Evolutionary conservation across 495 filamentous ascomycete species (phyloP).

Genomic region (Parachaetomium inaequale): DNA sequence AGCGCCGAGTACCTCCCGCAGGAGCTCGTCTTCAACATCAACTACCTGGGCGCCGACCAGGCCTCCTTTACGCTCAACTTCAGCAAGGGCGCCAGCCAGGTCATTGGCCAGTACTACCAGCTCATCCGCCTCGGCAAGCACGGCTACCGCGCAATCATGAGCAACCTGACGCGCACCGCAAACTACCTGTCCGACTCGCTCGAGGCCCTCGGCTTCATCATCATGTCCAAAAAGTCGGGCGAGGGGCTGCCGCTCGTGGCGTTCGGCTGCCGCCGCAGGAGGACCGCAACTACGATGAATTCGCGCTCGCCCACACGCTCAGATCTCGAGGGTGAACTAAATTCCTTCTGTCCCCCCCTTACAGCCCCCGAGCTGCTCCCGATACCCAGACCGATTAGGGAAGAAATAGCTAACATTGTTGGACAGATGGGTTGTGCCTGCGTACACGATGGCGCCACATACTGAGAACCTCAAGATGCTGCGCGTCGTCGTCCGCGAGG

Average conservation of each 20-base stretch:
- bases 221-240: conserved; percentile 74
- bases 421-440: conserved; percentile 79
- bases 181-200: conserved; percentile 73
- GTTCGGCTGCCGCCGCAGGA: conserved; percentile 60
- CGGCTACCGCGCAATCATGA: conserved; percentile 84
- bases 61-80: conserved; percentile 98
- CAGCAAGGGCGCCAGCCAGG: conserved; percentile 84
- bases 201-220: conserved; percentile 70
- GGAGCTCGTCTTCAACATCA: conserved; percentile 96
- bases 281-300: conserved; percentile 74
- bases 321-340: conserved; percentile 43
- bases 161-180: conserved; percentile 75
- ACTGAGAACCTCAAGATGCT: conserved; percentile 76
- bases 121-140: conserved; percentile 87
- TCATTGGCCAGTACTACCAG: conserved; percentile 96
- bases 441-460: conserved; percentile 91
- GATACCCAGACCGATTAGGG: no score
- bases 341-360: no score
- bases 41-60: conserved; percentile 91
- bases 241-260: conserved; percentile 81
- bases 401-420: no score
- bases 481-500: conserved; percentile 83
- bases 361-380: no score
- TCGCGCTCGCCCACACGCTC: conserved; percentile 74
- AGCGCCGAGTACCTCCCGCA: conserved; percentile 76